Evolutionary conservation across 192 early-diverging fungal genomes (phyloP).

Genomic region (Pilobolus umbonatus): DNA sequence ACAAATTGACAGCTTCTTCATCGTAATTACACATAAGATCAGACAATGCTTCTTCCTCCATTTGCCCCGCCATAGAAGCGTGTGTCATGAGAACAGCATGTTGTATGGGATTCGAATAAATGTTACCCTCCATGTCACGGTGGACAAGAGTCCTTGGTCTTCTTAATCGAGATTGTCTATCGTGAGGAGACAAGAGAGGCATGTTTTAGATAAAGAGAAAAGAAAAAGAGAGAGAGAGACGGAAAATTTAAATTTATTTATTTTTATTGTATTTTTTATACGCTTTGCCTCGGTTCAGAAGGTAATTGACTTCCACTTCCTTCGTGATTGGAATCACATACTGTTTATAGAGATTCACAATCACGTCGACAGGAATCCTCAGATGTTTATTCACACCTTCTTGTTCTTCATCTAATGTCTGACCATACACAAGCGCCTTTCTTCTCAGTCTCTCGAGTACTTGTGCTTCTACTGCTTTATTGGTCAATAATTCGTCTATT

Average conservation of each 20-base stretch:
- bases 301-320: constrained; percentile 92
- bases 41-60: not conserved
- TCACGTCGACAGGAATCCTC: constrained; percentile 74
- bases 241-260: not conserved
- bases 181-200: not conserved
- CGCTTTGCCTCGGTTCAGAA: constrained; percentile 55
- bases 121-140: constrained; percentile 1
- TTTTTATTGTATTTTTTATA: not conserved
- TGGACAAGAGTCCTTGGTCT: not conserved
- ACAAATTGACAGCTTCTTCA: constrained; percentile 10
- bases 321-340: constrained; percentile 98
- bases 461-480: constrained; percentile 76
- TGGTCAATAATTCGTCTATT: constrained; percentile 85
- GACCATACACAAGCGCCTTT: constrained; percentile 93
- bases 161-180: not conserved
- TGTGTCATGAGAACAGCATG: too few species aligned
- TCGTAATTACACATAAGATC: constrained; percentile 1
- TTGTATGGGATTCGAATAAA: too few species aligned
- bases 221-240: not conserved
- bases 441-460: constrained; percentile 76
- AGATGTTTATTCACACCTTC: constrained; percentile 22
- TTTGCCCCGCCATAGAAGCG: too few species aligned
- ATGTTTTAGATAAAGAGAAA: not conserved
- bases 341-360: constrained; percentile 87
- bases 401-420: constrained; percentile 48